Evolutionary conservation across 2,329 filamentous ascomycete species (phyloP).

Genomic region (Fusarium bulbicola): DNA sequence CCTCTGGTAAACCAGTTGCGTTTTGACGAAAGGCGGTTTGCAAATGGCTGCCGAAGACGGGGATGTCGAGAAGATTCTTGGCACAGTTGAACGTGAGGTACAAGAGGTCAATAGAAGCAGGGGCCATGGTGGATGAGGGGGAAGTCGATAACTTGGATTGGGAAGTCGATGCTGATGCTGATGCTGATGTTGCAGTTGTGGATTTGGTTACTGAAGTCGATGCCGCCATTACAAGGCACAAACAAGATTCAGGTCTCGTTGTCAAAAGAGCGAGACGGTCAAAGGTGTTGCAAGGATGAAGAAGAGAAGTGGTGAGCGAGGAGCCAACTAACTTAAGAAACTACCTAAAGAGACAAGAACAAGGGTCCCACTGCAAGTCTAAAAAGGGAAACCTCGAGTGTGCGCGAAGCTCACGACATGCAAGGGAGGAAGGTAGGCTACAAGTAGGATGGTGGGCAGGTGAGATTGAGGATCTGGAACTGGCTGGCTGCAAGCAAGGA

Average conservation of each 20-base stretch:
- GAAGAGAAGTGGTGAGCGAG: not conserved
- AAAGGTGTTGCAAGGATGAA: not conserved
- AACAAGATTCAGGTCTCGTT: not conserved
- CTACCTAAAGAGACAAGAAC: not conserved
- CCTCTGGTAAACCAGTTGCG: slow-evolving; percentile 58
- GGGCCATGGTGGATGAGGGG: slow-evolving; percentile 44
- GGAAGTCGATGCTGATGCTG: slow-evolving; percentile 5
- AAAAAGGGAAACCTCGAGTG: slow-evolving; percentile 17
- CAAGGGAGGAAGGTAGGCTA: not conserved
- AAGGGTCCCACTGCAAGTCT: slow-evolving; percentile 19
- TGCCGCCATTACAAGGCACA: slow-evolving; percentile 12
- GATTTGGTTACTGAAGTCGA: slow-evolving; percentile 1
- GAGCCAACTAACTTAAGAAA: not conserved
- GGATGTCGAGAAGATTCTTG: slow-evolving; percentile 73
- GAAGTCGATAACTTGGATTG: not conserved
- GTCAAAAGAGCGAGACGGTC: slow-evolving; percentile 5
- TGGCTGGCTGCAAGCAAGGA: slow-evolving; percentile 22
- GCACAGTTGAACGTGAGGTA: slow-evolving; percentile 92
- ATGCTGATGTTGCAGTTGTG: not conserved
- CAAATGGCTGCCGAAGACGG: slow-evolving; percentile 76
- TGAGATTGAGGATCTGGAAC: slow-evolving; percentile 26
- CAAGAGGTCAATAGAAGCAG: slow-evolving; percentile 71
- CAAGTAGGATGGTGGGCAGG: not conserved
- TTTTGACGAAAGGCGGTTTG: slow-evolving; percentile 65
- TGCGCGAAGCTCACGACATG: slow-evolving; percentile 6